Evolutionary conservation across 306 rosid species (phyloP).

Genomic region (Cyamopsis tetragonoloba): DNA sequence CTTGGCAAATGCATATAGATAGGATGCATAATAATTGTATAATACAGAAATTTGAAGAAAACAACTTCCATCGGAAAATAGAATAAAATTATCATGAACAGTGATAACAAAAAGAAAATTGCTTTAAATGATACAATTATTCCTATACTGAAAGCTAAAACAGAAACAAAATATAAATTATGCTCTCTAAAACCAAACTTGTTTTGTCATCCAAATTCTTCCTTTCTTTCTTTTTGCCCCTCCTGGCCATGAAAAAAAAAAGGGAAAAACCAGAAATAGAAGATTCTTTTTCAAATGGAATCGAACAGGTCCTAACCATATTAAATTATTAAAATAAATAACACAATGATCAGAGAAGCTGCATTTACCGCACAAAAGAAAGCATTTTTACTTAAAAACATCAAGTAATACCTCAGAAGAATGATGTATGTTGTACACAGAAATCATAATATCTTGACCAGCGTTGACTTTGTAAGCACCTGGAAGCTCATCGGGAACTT

Average conservation of each 20-base stretch:
- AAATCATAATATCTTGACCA: constrained; percentile 97
- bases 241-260: background rate
- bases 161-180: background rate
- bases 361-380: constrained; percentile 6
- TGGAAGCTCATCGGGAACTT: constrained; percentile 75
- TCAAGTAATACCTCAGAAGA: constrained; percentile 68
- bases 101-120: background rate
- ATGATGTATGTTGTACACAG: constrained; percentile 86
- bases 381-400: background rate
- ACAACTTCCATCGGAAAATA: background rate
- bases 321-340: background rate
- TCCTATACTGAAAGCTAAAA: background rate
- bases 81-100: background rate
- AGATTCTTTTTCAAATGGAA: constrained; percentile 15
- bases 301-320: background rate
- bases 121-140: background rate
- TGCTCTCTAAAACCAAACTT: constrained; percentile 13
- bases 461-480: constrained; percentile 80
- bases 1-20: background rate
- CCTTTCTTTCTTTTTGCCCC: background rate
- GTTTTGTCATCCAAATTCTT: background rate
- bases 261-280: background rate
- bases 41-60: background rate
- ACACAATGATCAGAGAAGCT: background rate
- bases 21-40: background rate